phyloP scores from a whole-genome alignment of 2,329 filamentous ascomycete genomes.

The Celoporthe dispersa region DNA sequence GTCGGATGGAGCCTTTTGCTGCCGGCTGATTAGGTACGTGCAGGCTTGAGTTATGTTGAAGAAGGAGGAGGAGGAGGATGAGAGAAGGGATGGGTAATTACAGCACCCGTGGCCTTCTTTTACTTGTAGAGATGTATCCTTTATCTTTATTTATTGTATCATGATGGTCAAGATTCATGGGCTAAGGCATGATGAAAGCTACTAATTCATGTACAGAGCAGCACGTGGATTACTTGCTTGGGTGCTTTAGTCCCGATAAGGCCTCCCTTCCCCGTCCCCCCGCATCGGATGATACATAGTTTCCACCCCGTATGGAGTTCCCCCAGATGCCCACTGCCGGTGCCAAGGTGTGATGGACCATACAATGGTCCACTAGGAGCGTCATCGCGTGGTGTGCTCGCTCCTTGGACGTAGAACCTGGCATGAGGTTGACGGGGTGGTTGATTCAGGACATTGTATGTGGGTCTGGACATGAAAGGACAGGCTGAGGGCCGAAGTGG shows the following conservation, averaged over 20 bases:
- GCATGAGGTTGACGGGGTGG: background rate
- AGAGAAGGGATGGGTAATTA: background rate
- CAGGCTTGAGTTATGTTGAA: background rate
- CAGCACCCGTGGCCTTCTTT: background rate
- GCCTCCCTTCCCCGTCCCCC: background rate
- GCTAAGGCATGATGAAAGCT: background rate
- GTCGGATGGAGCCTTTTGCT: background rate
- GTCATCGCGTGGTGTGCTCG: background rate
- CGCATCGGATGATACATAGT: slow-evolving; percentile 1
- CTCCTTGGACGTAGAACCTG: background rate
- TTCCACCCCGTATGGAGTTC: background rate
- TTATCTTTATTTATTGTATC: background rate
- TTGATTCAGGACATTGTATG: background rate
- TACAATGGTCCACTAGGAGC: background rate
- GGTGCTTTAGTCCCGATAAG: slow-evolving; percentile 3
- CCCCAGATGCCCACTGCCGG: background rate
- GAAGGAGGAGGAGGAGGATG: no score
- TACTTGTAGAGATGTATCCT: background rate
- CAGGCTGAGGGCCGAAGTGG: background rate
- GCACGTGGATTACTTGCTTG: background rate
- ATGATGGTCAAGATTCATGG: background rate
- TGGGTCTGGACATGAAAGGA: background rate
- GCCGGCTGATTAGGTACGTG: background rate
- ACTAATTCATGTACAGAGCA: background rate
- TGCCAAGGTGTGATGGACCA: background rate